A percentile compares a stretch with the other conserved stretches of the same genome.
Evolutionary conservation across 257 asterid species (phyloP).

Genomic region (Capsicum rhomboideum): DNA sequence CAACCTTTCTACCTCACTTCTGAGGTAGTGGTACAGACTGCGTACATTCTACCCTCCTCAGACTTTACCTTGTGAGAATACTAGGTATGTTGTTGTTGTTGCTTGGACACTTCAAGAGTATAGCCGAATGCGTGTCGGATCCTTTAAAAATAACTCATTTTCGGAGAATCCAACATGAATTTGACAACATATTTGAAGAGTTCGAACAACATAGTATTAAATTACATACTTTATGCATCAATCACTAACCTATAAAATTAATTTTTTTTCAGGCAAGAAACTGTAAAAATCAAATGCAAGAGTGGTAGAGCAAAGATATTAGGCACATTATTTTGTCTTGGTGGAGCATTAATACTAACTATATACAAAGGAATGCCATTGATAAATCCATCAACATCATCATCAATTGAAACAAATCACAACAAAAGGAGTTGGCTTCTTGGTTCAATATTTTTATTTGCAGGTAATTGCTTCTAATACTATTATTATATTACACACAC

Average conservation of each 20-base stretch:
- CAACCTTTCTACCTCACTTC: too few species aligned
- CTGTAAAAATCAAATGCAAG: slow-evolving; percentile 28
- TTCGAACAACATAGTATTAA: too few species aligned
- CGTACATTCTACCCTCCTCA: too few species aligned
- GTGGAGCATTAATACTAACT: slow-evolving; percentile 39
- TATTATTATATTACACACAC: too few species aligned
- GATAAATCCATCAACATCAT: not conserved
- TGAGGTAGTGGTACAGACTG: too few species aligned
- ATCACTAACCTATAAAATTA: not conserved
- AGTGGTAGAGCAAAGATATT: slow-evolving; percentile 49
- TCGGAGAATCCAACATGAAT: too few species aligned
- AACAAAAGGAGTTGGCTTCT: slow-evolving; percentile 12
- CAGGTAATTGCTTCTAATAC: slow-evolving; percentile 21
- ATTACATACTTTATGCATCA: not conserved
- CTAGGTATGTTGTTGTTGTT: too few species aligned
- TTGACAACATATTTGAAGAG: too few species aligned
- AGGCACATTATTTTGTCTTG: slow-evolving; percentile 52
- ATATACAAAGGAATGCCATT: slow-evolving; percentile 39
- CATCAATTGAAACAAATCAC: not conserved
- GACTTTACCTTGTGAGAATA: too few species aligned
- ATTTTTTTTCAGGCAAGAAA: slow-evolving; percentile 46
- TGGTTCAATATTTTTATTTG: slow-evolving; percentile 46
- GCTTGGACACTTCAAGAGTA: too few species aligned
- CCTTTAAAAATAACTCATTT: too few species aligned
- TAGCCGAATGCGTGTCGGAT: too few species aligned